Conservation (phyloP, 129 eudicot species). For the Tagetes erecta region DNA sequence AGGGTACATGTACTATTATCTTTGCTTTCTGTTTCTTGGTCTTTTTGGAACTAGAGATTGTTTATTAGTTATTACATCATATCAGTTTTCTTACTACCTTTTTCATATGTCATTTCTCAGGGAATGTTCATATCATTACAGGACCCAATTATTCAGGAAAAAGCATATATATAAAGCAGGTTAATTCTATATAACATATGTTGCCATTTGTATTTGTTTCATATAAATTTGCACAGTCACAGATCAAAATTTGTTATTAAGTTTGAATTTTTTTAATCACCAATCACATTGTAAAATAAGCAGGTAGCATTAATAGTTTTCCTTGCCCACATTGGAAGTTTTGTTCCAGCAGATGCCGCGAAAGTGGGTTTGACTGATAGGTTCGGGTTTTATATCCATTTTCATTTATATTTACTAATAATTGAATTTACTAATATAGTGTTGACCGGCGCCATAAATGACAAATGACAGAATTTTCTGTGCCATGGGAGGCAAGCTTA, state of each 20-base stretch:
- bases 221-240: conserved; percentile 14
- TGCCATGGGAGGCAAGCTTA: conserved; percentile 79
- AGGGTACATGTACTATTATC: conserved; percentile 42
- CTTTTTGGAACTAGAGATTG: conserved; percentile 4
- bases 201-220: conserved; percentile 12
- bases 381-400: conserved; percentile 35
- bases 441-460: conserved; percentile 22
- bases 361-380: conserved; percentile 94
- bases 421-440: conserved; percentile 6
- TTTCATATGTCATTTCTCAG: conserved; percentile 38
- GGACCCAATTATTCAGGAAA: conserved; percentile 98
- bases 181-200: conserved; percentile 14
- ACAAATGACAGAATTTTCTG: conserved; percentile 63
- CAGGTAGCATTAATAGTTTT: conserved; percentile 97
- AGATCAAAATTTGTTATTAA: not conserved
- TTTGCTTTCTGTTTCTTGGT: conserved; percentile 20
- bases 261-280: not conserved
- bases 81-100: conserved; percentile 4
- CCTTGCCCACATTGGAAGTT: conserved; percentile 93
- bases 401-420: conserved; percentile 15
- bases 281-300: not conserved
- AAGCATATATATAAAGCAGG: conserved; percentile 98
- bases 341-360: conserved; percentile 94
- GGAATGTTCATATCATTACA: conserved; percentile 78
- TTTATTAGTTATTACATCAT: not conserved